Conservation (phyloP, 2,329 filamentous ascomycete species). For the Colletotrichum falcatum region DNA sequence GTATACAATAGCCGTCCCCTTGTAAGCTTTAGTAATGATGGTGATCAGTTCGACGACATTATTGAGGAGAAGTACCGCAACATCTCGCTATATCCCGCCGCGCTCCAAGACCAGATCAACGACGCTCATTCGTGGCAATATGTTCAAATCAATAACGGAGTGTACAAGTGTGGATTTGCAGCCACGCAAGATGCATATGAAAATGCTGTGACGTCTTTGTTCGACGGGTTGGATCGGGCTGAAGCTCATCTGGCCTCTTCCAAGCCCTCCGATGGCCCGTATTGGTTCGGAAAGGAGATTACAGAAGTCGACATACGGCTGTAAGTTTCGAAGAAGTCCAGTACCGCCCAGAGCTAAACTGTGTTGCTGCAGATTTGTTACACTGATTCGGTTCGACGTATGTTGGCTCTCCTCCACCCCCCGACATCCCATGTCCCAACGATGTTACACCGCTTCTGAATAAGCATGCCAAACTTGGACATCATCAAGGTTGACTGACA, state of each 20-base stretch:
- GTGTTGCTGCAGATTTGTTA: conserved; percentile 65
- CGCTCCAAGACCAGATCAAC: conserved; percentile 76
- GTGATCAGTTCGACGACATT: conserved; percentile 75
- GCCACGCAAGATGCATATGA: conserved; percentile 87
- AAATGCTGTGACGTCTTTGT: conserved; percentile 76
- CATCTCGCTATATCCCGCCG: conserved; percentile 75
- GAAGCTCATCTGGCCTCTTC: conserved; percentile 73
- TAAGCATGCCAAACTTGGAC: neutral
- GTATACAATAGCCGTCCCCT: neutral
- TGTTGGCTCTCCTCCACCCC: conserved; percentile 41
- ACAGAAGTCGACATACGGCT: conserved; percentile 88
- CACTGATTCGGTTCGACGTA: conserved; percentile 77
- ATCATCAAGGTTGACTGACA: conserved; percentile 4
- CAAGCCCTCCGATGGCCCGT: conserved; percentile 63
- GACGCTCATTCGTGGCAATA: conserved; percentile 85
- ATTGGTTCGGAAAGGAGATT: conserved; percentile 78
- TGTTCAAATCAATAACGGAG: conserved; percentile 76
- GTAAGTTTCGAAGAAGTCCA: conserved; percentile 49
- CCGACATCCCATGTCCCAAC: neutral
- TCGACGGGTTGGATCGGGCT: conserved; percentile 79
- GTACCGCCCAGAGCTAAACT: neutral
- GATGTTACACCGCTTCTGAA: neutral
- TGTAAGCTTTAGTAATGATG: neutral
- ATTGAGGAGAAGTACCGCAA: conserved; percentile 69
- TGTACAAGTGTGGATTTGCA: conserved; percentile 85